A percentile compares a stretch with the other conserved stretches of the same genome.
These are phyloP conservation scores for Alternaria hordeiaustralica DNA, from an alignment of 2,329 filamentous ascomycete species.

Conservation along the genomic window DNA sequence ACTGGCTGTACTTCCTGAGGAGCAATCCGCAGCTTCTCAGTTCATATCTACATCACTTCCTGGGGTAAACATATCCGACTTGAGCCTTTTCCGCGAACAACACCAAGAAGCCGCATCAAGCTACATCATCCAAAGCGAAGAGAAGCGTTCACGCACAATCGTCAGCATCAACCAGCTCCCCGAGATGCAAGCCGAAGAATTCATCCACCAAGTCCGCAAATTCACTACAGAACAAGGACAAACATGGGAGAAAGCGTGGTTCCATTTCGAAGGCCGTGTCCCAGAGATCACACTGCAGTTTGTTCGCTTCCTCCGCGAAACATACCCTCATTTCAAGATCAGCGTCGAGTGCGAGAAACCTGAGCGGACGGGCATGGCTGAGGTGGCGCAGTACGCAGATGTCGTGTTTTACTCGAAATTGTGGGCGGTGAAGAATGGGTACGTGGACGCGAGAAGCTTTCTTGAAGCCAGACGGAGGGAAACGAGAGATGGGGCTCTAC, in stretches of 20 bases:
- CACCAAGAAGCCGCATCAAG: slow-evolving; percentile 67
- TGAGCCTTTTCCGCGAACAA: slow-evolving; percentile 65
- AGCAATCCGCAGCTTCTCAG: slow-evolving; percentile 57
- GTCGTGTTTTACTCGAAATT: slow-evolving; percentile 75
- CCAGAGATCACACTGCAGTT: slow-evolving; percentile 66
- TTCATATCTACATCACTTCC: slow-evolving; percentile 63
- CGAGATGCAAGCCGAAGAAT: slow-evolving; percentile 71
- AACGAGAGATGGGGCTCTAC: slow-evolving; percentile 52
- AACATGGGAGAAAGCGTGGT: slow-evolving; percentile 57
- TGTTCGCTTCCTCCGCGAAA: slow-evolving; percentile 60
- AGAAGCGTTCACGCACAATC: slow-evolving; percentile 69
- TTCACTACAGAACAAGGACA: background rate
- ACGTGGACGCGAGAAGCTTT: slow-evolving; percentile 13
- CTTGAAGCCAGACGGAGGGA: slow-evolving; percentile 41
- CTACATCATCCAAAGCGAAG: slow-evolving; percentile 70
- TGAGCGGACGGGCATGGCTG: slow-evolving; percentile 63
- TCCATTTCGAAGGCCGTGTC: slow-evolving; percentile 77
- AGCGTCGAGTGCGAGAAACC: slow-evolving; percentile 79
- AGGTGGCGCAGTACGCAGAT: slow-evolving; percentile 68
- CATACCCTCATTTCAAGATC: slow-evolving; percentile 54
- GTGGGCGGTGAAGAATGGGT: slow-evolving; percentile 64
- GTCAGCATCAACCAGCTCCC: slow-evolving; percentile 72
- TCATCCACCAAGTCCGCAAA: slow-evolving; percentile 42
- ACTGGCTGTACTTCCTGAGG: slow-evolving; percentile 60
- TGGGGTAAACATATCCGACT: slow-evolving; percentile 56